Evolutionary conservation across 768 basidiomycete genomes (phyloP).

Genomic region (Porphyrellus cyaneotinctus): DNA sequence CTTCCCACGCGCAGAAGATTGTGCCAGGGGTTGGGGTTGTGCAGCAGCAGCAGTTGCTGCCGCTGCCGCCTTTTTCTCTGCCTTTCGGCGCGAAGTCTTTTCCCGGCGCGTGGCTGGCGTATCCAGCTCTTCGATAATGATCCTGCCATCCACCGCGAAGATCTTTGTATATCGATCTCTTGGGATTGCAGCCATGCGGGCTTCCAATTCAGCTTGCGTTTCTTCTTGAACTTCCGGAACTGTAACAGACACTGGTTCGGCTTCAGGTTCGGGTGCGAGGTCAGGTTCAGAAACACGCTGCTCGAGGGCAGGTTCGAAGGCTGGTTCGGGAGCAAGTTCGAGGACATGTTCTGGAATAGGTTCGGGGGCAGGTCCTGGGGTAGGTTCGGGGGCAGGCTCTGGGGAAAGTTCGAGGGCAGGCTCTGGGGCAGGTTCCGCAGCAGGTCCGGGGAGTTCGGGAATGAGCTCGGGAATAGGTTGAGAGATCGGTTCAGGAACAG

Average conservation of each 20-base stretch:
- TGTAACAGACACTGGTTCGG: not conserved
- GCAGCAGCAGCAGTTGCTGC: conserved; percentile 18
- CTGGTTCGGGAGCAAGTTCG: not conserved
- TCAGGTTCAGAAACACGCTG: too few relatives aligned
- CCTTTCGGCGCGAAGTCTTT: conserved; percentile 49
- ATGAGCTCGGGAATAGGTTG: not conserved
- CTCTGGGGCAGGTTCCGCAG: not conserved
- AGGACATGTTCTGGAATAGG: not conserved
- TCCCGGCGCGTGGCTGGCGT: conserved; percentile 63
- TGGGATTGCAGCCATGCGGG: conserved; percentile 26
- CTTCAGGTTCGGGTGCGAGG: not conserved
- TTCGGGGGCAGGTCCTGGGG: not conserved
- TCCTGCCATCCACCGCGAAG: conserved; percentile 40
- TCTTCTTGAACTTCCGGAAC: conserved; percentile 5
- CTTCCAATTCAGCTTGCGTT: conserved; percentile 18
- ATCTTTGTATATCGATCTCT: conserved; percentile 31
- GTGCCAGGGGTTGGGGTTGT: conserved; percentile 1
- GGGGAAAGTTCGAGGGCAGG: not conserved
- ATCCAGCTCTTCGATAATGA: conserved; percentile 69
- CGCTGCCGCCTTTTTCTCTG: conserved; percentile 26
- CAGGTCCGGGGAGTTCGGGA: not conserved
- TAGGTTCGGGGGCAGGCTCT: not conserved
- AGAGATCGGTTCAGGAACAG: not conserved
- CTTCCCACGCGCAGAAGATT: conserved; percentile 1
- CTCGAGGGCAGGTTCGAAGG: not conserved